Base-by-base conservation (phyloP, 352 stramenopile species). In the Globisporangium perplexum region DNA sequence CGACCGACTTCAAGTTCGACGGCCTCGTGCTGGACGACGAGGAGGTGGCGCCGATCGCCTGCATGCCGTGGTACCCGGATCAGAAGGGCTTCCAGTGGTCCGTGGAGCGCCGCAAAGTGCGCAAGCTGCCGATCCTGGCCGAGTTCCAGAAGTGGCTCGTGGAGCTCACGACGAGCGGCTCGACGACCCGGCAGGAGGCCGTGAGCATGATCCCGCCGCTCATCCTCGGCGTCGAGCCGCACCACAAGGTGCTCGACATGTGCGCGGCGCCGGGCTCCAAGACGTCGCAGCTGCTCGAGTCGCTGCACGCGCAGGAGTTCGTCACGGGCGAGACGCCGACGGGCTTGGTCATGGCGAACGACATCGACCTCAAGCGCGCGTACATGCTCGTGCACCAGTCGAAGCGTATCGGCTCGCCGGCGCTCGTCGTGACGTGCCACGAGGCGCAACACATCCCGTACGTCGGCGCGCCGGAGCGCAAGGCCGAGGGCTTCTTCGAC, bases 151-250 rank as follows among this genome's bases (percentile, higher is more conserved):
- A 97, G 44, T 99, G 94, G 90, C 83, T 99, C 22, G 95, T 98
- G 24, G 83, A 94, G 50, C 80, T 99, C 42, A 97, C 88, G 15
- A 77, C 96, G 60, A 88, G 81, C 44, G 96, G 97, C 33, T 96
- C 81, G 50, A 95, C 99, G 50, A 98, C 96, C 22, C 90, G 98
- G 39, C 97, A 99, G 72, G 98, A 99, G 65, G 84, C 97, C 6
- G 98, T 98, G 53, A 98, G 87, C 62, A 99, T 99, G 97, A 95
- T 99, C 51, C 97, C 97, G 20, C 97, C 97, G 22, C 86, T 99
- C 45, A 90, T 99, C 42, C 76, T 99, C 26, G 80, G 94, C 56
- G 93, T 97, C 18, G 68, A 98, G 63, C 84, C 88, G 24, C 74
- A 98, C 63, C 90, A 98, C 77, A 88, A 83, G 47, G 83, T 88